A percentile compares a stretch with the other conserved stretches of the same genome.
phyloP scores from a whole-genome alignment of 805 yeast genomes.

The Candida methanosorbosa region DNA sequence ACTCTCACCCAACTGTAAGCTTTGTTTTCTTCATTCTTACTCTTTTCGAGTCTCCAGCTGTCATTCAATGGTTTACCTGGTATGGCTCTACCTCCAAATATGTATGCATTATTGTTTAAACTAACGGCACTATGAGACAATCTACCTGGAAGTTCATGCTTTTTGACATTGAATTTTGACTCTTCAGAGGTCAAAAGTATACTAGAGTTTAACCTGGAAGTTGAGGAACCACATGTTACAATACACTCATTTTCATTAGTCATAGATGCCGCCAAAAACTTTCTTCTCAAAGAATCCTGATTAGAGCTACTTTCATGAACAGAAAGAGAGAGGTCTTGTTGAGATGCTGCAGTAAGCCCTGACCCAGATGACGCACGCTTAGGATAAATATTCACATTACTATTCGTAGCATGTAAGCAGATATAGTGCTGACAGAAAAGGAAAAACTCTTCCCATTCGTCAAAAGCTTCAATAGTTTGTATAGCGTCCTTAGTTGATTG shows the following conservation, averaged over 20 bases:
- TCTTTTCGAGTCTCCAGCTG: constrained; percentile 27
- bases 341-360: no score
- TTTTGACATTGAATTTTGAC: constrained; percentile 5
- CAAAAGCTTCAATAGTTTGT: constrained; percentile 55
- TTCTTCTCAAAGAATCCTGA: constrained; percentile 19
- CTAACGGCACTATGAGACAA: constrained; percentile 49
- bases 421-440: constrained; percentile 70
- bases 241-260: constrained; percentile 11
- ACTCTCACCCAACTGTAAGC: constrained; percentile 31
- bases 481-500: constrained; percentile 31
- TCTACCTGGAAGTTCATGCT: constrained; percentile 27
- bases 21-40: constrained; percentile 1
- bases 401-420: constrained; percentile 54
- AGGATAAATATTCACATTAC: constrained; percentile 8
- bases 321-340: not conserved
- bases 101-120: constrained; percentile 22
- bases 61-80: constrained; percentile 43
- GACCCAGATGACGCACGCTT: no score
- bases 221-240: constrained; percentile 32
- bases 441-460: constrained; percentile 78
- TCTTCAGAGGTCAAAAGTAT: constrained; percentile 3
- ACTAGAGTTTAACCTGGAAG: constrained; percentile 21
- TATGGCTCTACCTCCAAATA: constrained; percentile 61
- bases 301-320: not conserved
- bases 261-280: constrained; percentile 27